Evolutionary conservation across 208 protist species (phyloP).

Genomic region (Leptomonas pyrrhocoris): DNA sequence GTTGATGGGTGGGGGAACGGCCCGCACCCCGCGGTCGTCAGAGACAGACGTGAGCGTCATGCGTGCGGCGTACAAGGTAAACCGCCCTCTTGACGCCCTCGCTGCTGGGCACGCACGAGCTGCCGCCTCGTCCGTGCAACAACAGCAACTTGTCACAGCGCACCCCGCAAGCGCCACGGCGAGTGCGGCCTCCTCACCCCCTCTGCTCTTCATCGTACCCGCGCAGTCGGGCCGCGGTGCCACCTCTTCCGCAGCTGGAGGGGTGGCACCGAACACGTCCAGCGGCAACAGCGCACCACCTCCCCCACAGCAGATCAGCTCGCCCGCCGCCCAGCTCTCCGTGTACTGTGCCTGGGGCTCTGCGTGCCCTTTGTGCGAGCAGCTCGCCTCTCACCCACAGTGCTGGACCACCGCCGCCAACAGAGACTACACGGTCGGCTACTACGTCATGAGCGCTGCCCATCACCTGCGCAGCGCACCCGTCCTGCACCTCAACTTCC

Average conservation of each 20-base stretch:
- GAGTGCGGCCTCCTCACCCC: constrained; percentile 4
- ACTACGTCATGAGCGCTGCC: constrained; percentile 9
- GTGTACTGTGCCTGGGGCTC: constrained; percentile 81
- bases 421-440: constrained; percentile 21
- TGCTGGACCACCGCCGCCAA: constrained; percentile 45
- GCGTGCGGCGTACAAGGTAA: background rate
- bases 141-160: constrained; percentile 5
- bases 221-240: background rate
- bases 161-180: background rate
- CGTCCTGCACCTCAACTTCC: constrained; percentile 50
- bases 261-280: background rate
- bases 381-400: constrained; percentile 52
- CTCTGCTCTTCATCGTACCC: background rate
- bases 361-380: constrained; percentile 75
- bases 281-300: constrained; percentile 1
- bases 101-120: background rate
- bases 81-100: background rate
- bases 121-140: background rate
- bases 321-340: constrained; percentile 16
- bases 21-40: constrained; percentile 16
- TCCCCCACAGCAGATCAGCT: background rate
- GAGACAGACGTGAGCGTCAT: constrained; percentile 17
- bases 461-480: background rate
- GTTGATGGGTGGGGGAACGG: background rate
- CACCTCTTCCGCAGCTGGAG: background rate